Conservation (phyloP, 768 basidiomycete species). For the Tephrocybe sp. region DNA sequence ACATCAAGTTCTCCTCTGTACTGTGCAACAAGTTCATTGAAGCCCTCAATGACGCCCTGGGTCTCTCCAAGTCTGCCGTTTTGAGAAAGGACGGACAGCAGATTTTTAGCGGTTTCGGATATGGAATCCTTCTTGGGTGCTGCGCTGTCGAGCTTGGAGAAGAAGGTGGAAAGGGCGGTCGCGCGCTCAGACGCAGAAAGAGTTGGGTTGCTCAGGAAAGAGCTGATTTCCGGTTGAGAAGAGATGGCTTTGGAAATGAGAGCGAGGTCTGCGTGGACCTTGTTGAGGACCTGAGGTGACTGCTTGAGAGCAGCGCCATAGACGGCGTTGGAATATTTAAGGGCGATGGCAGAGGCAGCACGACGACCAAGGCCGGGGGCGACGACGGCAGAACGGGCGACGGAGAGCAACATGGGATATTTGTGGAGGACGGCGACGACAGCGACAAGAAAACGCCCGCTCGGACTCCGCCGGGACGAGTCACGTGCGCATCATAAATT, state of each 20-base stretch:
- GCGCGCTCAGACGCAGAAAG: conserved; percentile 77
- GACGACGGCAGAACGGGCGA: conserved; percentile 45
- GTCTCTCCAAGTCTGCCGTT: conserved; percentile 90
- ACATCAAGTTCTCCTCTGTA: conserved; percentile 94
- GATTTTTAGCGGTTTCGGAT: conserved; percentile 88
- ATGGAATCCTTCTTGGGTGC: conserved; percentile 70
- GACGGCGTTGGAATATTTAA: conserved; percentile 82
- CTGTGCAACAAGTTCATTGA: conserved; percentile 83
- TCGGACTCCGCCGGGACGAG: conserved; percentile 17
- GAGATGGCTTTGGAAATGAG: conserved; percentile 69
- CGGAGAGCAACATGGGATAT: conserved; percentile 51
- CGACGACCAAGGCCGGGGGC: conserved; percentile 60
- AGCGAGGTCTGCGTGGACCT: conserved; percentile 83
- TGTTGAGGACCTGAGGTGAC: conserved; percentile 78
- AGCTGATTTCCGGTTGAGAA: conserved; percentile 56
- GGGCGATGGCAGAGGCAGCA: conserved; percentile 71
- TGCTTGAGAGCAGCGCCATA: conserved; percentile 80
- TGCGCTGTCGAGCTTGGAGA: conserved; percentile 60
- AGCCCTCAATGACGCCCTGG: conserved; percentile 83
- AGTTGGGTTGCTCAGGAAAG: conserved; percentile 89
- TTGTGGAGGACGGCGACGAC: conserved; percentile 23
- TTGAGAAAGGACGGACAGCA: conserved; percentile 85
- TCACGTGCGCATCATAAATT: conserved; percentile 13
- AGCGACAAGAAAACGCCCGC: conserved; percentile 10
- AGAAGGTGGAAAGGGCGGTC: conserved; percentile 64